Conservation (phyloP, 495 filamentous ascomycete species). For the Parachaetomium inaequale region DNA sequence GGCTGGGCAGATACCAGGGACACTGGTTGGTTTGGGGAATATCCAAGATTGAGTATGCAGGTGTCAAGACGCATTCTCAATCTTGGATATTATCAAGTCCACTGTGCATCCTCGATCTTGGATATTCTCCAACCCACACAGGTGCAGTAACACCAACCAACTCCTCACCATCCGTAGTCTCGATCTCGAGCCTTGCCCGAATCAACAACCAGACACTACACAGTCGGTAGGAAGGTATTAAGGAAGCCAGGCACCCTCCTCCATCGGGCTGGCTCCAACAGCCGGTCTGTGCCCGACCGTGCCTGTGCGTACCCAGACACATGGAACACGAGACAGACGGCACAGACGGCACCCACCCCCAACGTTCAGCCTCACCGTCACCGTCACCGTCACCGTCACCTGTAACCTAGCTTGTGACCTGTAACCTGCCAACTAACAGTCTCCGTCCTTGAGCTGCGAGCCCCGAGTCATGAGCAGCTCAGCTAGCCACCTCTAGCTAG, state of each 20-base stretch:
- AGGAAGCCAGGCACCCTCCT: not conserved
- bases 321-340: not conserved
- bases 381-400: not conserved
- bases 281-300: not conserved
- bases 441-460: not conserved
- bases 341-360: not conserved
- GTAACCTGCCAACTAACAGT: not conserved
- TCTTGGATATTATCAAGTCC: not conserved
- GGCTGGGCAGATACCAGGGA: not conserved
- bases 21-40: not conserved
- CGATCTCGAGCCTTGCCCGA: not conserved
- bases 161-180: not conserved
- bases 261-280: not conserved
- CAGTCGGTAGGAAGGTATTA: no score
- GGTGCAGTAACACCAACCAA: no score
- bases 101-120: not conserved
- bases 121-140: not conserved
- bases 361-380: not conserved
- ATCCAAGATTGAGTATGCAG: not conserved
- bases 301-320: not conserved
- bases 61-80: not conserved
- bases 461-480: no score
- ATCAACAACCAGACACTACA: not conserved
- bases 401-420: conserved; percentile 3
- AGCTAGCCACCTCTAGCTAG: not conserved